phyloP scores from a whole-genome alignment of 2,329 filamentous ascomycete genomes.

The Pseudophaeomoniella oleicola region DNA sequence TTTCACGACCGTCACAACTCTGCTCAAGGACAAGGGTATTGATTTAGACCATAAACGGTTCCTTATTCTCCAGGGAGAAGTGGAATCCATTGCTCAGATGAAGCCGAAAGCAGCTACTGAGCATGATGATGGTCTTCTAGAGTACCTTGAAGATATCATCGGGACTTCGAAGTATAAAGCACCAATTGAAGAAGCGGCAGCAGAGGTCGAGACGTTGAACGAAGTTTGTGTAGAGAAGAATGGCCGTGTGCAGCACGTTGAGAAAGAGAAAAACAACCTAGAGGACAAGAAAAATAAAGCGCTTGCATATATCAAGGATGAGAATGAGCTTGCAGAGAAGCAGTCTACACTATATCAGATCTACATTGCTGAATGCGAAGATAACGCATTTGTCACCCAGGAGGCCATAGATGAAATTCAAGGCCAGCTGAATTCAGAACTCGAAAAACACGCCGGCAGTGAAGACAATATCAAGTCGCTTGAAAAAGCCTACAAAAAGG shows the following conservation, averaged over 20 bases:
- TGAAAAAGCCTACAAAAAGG: slow-evolving; percentile 68
- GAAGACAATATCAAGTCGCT: slow-evolving; percentile 83
- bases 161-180: slow-evolving; percentile 97
- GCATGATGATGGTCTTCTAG: slow-evolving; percentile 87
- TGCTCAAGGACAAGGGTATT: slow-evolving; percentile 76
- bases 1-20: slow-evolving; percentile 78
- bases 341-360: slow-evolving; percentile 88
- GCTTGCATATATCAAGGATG: slow-evolving; percentile 72
- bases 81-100: slow-evolving; percentile 98
- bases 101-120: slow-evolving; percentile 91
- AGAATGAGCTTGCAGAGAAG: slow-evolving; percentile 83
- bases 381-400: slow-evolving; percentile 76
- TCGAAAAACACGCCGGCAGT: slow-evolving; percentile 81
- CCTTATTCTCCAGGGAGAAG: slow-evolving; percentile 90
- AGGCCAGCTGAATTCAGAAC: slow-evolving; percentile 66
- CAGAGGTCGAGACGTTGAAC: slow-evolving; percentile 82
- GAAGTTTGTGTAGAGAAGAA: slow-evolving; percentile 94
- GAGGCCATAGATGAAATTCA: slow-evolving; percentile 90
- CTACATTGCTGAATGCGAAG: slow-evolving; percentile 72
- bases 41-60: slow-evolving; percentile 98
- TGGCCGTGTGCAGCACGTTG: slow-evolving; percentile 86
- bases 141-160: slow-evolving; percentile 97
- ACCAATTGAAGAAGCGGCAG: slow-evolving; percentile 84
- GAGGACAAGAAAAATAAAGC: slow-evolving; percentile 97
- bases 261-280: slow-evolving; percentile 85